Evolutionary conservation across 208 protist species (phyloP).

Genomic region (Entamoeba moshkovskii): DNA sequence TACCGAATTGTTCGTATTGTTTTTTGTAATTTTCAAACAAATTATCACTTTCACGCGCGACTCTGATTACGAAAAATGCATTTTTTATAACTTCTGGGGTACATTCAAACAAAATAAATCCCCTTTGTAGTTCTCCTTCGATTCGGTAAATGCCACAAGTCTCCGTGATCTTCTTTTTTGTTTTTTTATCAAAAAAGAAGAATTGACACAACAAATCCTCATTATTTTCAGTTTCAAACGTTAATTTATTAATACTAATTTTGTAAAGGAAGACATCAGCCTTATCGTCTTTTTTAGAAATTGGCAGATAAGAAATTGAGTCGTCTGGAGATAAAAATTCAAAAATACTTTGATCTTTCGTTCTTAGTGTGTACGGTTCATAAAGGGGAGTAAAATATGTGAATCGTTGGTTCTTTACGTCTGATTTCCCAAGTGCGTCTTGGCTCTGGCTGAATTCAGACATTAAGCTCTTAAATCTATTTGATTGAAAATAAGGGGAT

Average conservation of each 20-base stretch:
- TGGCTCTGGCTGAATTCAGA: neutral
- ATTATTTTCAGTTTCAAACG: neutral
- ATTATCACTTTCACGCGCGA: neutral
- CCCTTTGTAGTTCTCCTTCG: neutral
- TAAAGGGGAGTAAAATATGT: neutral
- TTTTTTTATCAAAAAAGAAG: neutral
- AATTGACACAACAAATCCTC: neutral
- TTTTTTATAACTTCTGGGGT: neutral
- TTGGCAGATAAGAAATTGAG: neutral
- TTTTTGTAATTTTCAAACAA: neutral
- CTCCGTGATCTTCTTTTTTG: neutral
- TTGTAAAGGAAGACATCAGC: neutral
- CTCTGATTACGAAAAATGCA: neutral
- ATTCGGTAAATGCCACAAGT: neutral
- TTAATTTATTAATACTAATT: neutral
- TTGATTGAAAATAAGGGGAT: neutral
- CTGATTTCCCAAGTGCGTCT: neutral
- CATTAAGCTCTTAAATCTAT: neutral
- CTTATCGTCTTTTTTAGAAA: neutral
- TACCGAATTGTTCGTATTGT: too few species aligned
- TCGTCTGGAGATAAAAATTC: neutral
- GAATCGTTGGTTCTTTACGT: neutral
- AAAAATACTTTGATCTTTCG: neutral
- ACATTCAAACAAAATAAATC: neutral
- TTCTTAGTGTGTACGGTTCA: neutral